Percentiles rank a stretch among this genome's conserved stretches.
phyloP scores from a whole-genome alignment of 768 basidiomycete species.

The Tricholoma hemisulphureum region DNA sequence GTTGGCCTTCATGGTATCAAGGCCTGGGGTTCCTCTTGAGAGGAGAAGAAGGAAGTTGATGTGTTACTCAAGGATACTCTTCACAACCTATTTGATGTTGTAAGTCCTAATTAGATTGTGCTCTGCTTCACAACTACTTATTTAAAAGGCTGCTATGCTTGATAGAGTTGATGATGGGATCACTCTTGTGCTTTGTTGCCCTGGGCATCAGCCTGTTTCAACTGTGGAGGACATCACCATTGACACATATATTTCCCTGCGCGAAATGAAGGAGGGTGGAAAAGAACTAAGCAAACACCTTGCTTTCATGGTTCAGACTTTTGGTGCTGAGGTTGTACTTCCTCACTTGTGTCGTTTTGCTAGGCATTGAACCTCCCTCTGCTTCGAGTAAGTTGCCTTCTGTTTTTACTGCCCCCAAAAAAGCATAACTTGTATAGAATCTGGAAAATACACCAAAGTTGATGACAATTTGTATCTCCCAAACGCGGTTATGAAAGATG shows the following conservation, averaged over 20 bases:
- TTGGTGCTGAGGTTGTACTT: slow-evolving; percentile 10
- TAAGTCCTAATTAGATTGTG: not conserved
- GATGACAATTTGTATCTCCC: slow-evolving; percentile 3
- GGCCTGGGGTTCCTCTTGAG: not conserved
- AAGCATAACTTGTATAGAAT: not conserved
- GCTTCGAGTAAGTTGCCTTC: not conserved
- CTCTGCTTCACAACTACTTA: not conserved
- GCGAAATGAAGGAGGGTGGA: slow-evolving; percentile 1
- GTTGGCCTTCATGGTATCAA: not conserved
- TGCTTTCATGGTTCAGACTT: slow-evolving; percentile 12
- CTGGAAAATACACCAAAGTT: not conserved
- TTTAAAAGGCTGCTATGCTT: slow-evolving; percentile 6
- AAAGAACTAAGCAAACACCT: slow-evolving; percentile 4
- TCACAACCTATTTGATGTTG: slow-evolving; percentile 9
- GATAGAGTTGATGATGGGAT: slow-evolving; percentile 12
- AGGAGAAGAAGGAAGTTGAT: not conserved
- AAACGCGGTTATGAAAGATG: not conserved
- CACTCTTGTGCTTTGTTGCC: slow-evolving; percentile 4
- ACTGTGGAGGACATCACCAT: slow-evolving; percentile 3
- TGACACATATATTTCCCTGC: slow-evolving; percentile 6
- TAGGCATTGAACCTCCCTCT: slow-evolving; percentile 1
- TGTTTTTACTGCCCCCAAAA: not conserved
- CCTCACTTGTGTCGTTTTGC: slow-evolving; percentile 11
- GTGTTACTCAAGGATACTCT: not conserved
- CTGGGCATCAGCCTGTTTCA: not conserved